Evolutionary conservation across 1,139 yeast species (phyloP).

Genomic region (Geotrichum restrictum): DNA sequence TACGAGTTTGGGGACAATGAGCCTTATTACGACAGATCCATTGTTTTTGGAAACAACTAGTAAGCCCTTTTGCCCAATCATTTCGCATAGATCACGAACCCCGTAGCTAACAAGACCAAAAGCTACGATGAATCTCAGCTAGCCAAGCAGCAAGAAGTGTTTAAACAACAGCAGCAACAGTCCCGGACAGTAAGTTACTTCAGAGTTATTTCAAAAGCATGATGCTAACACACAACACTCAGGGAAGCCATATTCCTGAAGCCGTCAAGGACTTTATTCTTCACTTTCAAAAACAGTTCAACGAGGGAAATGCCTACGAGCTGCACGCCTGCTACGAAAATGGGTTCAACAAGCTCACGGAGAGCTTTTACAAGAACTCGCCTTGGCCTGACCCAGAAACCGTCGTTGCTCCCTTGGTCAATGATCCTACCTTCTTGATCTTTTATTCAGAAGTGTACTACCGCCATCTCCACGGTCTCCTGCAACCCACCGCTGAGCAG

Average conservation of each 20-base stretch:
- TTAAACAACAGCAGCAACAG: constrained; percentile 32
- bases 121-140: constrained; percentile 37
- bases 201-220: neutral
- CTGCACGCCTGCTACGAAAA: constrained; percentile 46
- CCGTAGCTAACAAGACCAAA: neutral
- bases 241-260: constrained; percentile 41
- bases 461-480: constrained; percentile 46
- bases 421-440: constrained; percentile 45
- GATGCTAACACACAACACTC: neutral
- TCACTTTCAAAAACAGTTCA: constrained; percentile 43
- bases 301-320: constrained; percentile 45
- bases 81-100: neutral
- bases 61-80: constrained; percentile 9
- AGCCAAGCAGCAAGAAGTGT: constrained; percentile 36
- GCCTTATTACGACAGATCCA: constrained; percentile 19
- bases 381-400: constrained; percentile 48
- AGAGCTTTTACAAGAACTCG: constrained; percentile 42
- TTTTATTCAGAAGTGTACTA: constrained; percentile 49
- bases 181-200: constrained; percentile 21
- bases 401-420: constrained; percentile 44
- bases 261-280: constrained; percentile 45
- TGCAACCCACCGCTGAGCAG: constrained; percentile 45
- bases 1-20: constrained; percentile 20
- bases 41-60: constrained; percentile 23
- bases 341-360: constrained; percentile 46